Base-by-base conservation (phyloP, 1,284 basidiomycete genomes). In the Dichomitus squalens region DNA sequence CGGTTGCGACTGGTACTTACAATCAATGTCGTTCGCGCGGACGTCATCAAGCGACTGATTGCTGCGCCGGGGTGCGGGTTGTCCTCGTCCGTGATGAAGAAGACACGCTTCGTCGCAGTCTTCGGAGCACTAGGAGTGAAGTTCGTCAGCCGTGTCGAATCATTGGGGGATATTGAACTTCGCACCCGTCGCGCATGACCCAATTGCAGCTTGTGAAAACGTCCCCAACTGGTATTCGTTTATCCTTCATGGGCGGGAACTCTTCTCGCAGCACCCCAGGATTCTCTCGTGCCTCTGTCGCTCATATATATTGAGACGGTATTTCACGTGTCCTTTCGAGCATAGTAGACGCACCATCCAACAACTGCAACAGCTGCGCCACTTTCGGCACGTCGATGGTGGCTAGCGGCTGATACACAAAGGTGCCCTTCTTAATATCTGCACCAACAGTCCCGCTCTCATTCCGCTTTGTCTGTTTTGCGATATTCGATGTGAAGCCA, bases 1-100 rank as follows among this genome's bases (percentile, higher is more conserved):
- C 29, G 31, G n/a, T 20, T 27, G 9, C 4, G 31, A 31, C 29
- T 4, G 9, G 5, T 21, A 43, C 81, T 57, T 65, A 90, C 90
- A 33, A 83, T 76, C 52, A 92, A 74, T 2, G 87, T 91, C 2
- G 87, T 92, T 57, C 81, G 77, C 8, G 90, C 86, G 2, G 88
- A 86, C 2, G 79, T 86, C 3, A 83, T 71, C 11, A 91, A 71
- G 52, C 87, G 84, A 43, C 80, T 78, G 65, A 74, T 84, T 18
- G 76, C 70, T 16, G 71, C 66, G 2, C 78, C 79, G 6, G 78
- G 67, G 51, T 79, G 74, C 0, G 88, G 88, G 53, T 86, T 73
- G 68, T 98, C 96, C 61, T 95, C 87, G 70, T 98, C 90, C 0
- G 96, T 98, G 48, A 99, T 90, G 49, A 95, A 79, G 69, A 98